Conservation (phyloP, 495 filamentous ascomycete species). For the Xylaria castorea region DNA sequence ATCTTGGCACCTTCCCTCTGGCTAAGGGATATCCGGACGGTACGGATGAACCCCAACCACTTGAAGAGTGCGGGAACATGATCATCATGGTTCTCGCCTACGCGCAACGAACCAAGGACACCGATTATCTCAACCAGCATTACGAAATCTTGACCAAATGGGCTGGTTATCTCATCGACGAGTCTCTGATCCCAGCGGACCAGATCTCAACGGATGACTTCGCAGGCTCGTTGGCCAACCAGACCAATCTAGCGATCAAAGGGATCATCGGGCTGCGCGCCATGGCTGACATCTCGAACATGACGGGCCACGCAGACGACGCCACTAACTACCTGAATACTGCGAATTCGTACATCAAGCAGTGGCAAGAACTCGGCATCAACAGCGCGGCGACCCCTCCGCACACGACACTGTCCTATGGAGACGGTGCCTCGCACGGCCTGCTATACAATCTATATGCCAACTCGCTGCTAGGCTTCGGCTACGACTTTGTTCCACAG, state of each 20-base stretch:
- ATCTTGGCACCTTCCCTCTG: conserved; percentile 91
- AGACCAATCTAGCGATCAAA: conserved; percentile 93
- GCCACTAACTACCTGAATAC: conserved; percentile 67
- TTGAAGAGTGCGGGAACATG: conserved; percentile 97
- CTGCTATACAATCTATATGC: conserved; percentile 90
- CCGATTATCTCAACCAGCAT: conserved; percentile 55
- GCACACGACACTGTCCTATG: conserved; percentile 75
- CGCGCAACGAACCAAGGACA: conserved; percentile 53
- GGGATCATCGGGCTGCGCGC: conserved; percentile 94
- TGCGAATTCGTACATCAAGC: conserved; percentile 72
- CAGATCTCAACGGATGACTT: conserved; percentile 96
- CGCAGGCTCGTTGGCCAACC: conserved; percentile 85
- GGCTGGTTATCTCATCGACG: conserved; percentile 85
- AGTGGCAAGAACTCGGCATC: conserved; percentile 79
- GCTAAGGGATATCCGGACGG: conserved; percentile 88
- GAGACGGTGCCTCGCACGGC: conserved; percentile 54
- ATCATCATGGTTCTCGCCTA: conserved; percentile 84
- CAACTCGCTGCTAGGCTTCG: conserved; percentile 76
- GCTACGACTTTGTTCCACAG: conserved; percentile 65
- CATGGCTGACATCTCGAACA: conserved; percentile 77
- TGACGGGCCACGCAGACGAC: conserved; percentile 67
- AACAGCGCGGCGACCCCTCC: conserved; percentile 67
- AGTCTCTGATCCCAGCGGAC: conserved; percentile 78
- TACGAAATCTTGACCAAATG: conserved; percentile 84
- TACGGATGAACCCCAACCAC: conserved; percentile 87